Evolutionary conservation across 371 early-diverging fungal genomes (phyloP), one percentile per base, ranked within the genome.

Genomic region (Mortierella polycephala): DNA sequence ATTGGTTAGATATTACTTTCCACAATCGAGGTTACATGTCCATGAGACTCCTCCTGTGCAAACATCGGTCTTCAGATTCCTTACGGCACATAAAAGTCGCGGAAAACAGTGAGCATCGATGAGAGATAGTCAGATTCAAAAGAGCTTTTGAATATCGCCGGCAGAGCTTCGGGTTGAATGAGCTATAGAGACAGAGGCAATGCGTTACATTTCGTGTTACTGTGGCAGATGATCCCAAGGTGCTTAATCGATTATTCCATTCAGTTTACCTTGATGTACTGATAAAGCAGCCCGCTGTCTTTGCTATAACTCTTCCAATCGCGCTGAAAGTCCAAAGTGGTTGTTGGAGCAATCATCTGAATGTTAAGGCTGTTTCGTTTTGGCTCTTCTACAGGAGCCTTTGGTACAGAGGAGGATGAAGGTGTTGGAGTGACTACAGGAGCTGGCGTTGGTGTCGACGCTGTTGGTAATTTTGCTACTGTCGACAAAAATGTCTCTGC

Each of bases 301-400:
- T 83, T 76, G 61, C 83, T 83, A 45, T 86, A 85, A 42, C 85
- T 83, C 66, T 90, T 92, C 93, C 93, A 94, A 50, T 90, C 92
- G 12, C 92, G 84, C 72, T 93, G 93, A 76, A 94, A 94, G 52
- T 94, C 95, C 63, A 85, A 85, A 52, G 90, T 88, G 2, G 88
- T 89, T 23, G 69, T 82, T 42, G 92, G 91, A 37, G 70, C 62
- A 11, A 18, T 65, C 37, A 87, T 69, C 37, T 62, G 46, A 3
- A 57, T 55, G 40, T 13, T 57, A 41, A 14, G 44, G 30, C 30
- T 60, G 12, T 42, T 70, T 5, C 9, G 10, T 40, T 41, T 30
- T 14, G 62, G 44, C 10, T 49, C 18, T 7, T 52, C n/a, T 8
- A 37, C 45, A 11, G 47, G n/a, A 12, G 58, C 44, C 7, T 59